phyloP scores from a whole-genome alignment of 202 grass and related monocot genomes.

The Eragrostis tef region DNA sequence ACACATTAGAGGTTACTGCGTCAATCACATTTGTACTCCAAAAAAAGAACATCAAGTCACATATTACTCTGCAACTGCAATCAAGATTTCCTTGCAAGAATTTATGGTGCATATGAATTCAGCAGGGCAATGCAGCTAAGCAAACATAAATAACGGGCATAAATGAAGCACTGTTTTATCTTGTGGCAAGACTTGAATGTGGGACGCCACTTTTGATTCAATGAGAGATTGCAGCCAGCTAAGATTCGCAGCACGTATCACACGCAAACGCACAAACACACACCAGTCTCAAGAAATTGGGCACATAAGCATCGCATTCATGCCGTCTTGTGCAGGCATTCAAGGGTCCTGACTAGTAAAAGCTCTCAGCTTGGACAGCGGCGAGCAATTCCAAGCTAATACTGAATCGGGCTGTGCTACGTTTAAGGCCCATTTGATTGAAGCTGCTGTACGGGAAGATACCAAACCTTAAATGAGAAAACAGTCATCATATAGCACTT shows the following conservation, averaged over 20 bases:
- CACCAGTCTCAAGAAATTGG: conserved; percentile 49
- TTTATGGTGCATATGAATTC: conserved; percentile 53
- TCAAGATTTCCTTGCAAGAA: conserved; percentile 48
- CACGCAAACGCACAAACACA: conserved; percentile 47
- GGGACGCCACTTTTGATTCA: conserved; percentile 62
- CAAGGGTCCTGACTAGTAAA: conserved; percentile 54
- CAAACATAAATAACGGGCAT: conserved; percentile 63
- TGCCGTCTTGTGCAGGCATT: conserved; percentile 63
- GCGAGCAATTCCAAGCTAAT: conserved; percentile 59
- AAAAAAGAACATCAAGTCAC: conserved; percentile 22
- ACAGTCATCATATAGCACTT: conserved; percentile 58
- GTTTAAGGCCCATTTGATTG: conserved; percentile 56
- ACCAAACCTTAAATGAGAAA: conserved; percentile 61
- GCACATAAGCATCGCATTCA: conserved; percentile 30
- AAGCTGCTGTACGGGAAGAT: conserved; percentile 56
- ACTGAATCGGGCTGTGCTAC: conserved; percentile 45
- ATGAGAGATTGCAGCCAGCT: conserved; percentile 62
- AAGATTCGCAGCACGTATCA: conserved; percentile 51
- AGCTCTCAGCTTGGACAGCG: conserved; percentile 60
- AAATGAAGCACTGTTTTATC: conserved; percentile 69
- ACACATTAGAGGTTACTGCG: background rate
- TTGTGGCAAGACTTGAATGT: conserved; percentile 65
- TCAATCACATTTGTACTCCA: conserved; percentile 8
- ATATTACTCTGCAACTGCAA: conserved; percentile 34
- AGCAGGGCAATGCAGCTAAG: conserved; percentile 53